Conservation (phyloP, 148 eudicot genomes). For the Nepenthes mirabilis region DNA sequence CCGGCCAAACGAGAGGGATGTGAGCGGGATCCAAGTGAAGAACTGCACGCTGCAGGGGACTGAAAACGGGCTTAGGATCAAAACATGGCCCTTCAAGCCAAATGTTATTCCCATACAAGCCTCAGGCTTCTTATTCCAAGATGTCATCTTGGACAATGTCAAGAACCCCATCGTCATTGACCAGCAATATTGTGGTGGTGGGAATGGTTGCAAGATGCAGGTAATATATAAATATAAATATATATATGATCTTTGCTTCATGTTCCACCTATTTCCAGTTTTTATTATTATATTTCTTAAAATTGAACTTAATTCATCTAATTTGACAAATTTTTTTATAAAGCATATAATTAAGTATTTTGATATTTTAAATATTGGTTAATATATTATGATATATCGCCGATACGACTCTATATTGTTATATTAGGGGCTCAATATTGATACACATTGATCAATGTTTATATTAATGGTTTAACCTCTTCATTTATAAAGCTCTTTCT, state of each 20-base stretch:
- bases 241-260: no score
- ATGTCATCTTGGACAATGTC: slow-evolving; percentile 19
- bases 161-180: slow-evolving; percentile 28
- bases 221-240: neutral
- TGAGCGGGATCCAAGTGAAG: slow-evolving; percentile 42
- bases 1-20: slow-evolving; percentile 35
- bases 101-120: slow-evolving; percentile 19
- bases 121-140: slow-evolving; percentile 16
- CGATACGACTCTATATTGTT: no score
- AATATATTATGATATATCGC: no score
- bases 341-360: neutral
- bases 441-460: no score
- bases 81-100: slow-evolving; percentile 20
- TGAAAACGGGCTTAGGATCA: slow-evolving; percentile 29
- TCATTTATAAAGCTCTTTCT: no score
- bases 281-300: neutral
- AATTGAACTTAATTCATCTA: neutral
- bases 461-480: no score
- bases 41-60: slow-evolving; percentile 26
- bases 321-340: neutral
- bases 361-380: no score
- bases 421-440: no score
- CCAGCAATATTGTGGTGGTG: slow-evolving; percentile 27
- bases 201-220: neutral
- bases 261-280: neutral